Conservation (phyloP, 2,329 filamentous ascomycete species). For the Diaporthe vaccinii region DNA sequence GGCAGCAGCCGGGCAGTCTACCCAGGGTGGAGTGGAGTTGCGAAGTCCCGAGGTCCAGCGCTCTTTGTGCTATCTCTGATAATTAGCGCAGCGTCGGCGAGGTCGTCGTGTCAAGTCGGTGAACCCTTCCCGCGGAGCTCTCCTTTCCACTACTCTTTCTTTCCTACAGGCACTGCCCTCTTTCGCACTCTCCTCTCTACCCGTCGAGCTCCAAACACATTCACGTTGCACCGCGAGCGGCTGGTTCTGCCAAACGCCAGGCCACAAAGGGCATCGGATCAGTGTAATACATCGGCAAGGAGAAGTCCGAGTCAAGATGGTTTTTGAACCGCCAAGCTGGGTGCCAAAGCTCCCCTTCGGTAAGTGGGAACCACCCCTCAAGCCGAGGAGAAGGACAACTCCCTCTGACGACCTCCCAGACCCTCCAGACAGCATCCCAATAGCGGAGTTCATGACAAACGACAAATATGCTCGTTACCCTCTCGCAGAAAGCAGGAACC, state of each 20-base stretch:
- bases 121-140: background rate
- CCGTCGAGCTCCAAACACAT: background rate
- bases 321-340: constrained; percentile 74
- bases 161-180: background rate
- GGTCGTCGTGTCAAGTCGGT: constrained; percentile 11
- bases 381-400: background rate
- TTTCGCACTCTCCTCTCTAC: background rate
- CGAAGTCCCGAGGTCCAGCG: constrained; percentile 19
- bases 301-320: constrained; percentile 53
- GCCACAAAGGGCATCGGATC: background rate
- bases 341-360: constrained; percentile 70
- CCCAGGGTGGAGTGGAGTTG: constrained; percentile 16
- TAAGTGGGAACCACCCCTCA: constrained; percentile 49
- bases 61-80: constrained; percentile 16
- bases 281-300: background rate
- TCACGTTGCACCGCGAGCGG: background rate
- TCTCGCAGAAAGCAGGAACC: constrained; percentile 73
- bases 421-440: constrained; percentile 79
- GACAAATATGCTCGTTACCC: constrained; percentile 78
- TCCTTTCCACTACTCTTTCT: background rate
- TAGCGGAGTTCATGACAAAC: constrained; percentile 82
- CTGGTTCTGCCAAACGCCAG: background rate
- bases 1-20: background rate
- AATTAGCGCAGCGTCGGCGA: constrained; percentile 13
- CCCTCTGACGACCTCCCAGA: constrained; percentile 52